Base-by-base conservation (phyloP, 2,329 filamentous ascomycete species). In the Hypoxylon sp. region DNA sequence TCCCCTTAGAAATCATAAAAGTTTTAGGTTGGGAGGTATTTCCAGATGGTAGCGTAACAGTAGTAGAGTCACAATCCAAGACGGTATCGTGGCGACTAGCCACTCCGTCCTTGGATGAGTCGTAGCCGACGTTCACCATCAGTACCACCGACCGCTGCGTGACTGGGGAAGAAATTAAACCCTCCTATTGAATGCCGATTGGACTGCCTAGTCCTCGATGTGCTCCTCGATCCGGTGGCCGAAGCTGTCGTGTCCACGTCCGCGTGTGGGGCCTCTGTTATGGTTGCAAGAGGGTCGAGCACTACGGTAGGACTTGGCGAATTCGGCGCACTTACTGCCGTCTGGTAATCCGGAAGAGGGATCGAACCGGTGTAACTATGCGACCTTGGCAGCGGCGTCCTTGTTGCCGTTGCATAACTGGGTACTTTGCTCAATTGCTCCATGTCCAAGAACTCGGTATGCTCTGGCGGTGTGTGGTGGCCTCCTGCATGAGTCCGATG, bases 341-440 rank as follows among this genome's bases (percentile, higher is more conserved):
- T 86, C 62, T 86, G 81, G 75, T 94, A 94, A 75, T 92, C 89
- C 0, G 92, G 92, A 5, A 93, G 84, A 11, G 79, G 79, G 4
- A 82, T 78, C 33, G 83, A 83, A 22, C 84, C 83, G 5, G 84
- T 79, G 47, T 83, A 83, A 53, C 81, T 84, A 13, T 83, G 83
- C 35, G 85, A 83, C 55, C 87, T 84, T 14, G 88, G 86, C 29
- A 78, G 52, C 4, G 89, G 88, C 0, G 90, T 88, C 70, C 87
- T 88, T 26, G 94, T 88, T 0, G 92, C 92, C 0, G 92, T 94
- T 14, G 87, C 86, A 77, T 94, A 94, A 63, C 92, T 94, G 0
- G 92, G 92, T 1, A 94, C 92, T 71, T 91, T 91, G 77, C 85
- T 91, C 46, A 94, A 81, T 70, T 89, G 87, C 52, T 87, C 86